Evolutionary conservation across 768 basidiomycete genomes (phyloP), one percentile per base, ranked within the genome.

Genomic region (Suillus subalutaceus): DNA sequence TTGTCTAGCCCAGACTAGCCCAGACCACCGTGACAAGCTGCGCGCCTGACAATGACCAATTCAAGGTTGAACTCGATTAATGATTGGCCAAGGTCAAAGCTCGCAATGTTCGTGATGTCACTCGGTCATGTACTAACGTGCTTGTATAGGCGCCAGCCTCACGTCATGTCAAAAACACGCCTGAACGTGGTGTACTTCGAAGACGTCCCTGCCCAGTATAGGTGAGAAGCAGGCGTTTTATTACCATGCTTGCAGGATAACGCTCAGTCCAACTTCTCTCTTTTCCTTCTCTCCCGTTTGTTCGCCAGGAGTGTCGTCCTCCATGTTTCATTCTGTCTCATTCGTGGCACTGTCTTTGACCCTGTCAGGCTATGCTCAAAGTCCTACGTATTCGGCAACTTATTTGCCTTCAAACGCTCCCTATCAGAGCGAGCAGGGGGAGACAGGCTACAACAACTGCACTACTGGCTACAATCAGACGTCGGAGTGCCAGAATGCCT

Each of bases 401-500:
- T 86, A 83, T 68, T 79, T 84, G 40, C 86, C 84, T 57, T 80
- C 81, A 18, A 83, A 83, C 65, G 77, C 79, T 4, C 85, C 86
- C 23, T 72, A 78, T 53, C 78, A 81, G 18, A 80, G 83, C 16
- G 84, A 91, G 72, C 71, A 82, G 52, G 90, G 88, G 35, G 90
- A 90, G 74, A 65, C 81, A 9, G 89, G 88, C 18, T 88, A 87
- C 16, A 89, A 91, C 74, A 77, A 83, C 64, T 94, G 92, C 74
- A 88, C 88, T 10, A 82, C 84, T 4, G 78, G 74, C 20, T 75
- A 80, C 60, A 85, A 80, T 73, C 88, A 87, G 75, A 80, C 77
- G 5, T 89, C 88, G 4, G 75, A 77, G 64, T 94, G 92, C 77
- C 92, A 93, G 72, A 88, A 88, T 68, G 85, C 83, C 12, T 88